Evolutionary conservation across 257 asterid species (phyloP).

Genomic region (Datura wrightii): DNA sequence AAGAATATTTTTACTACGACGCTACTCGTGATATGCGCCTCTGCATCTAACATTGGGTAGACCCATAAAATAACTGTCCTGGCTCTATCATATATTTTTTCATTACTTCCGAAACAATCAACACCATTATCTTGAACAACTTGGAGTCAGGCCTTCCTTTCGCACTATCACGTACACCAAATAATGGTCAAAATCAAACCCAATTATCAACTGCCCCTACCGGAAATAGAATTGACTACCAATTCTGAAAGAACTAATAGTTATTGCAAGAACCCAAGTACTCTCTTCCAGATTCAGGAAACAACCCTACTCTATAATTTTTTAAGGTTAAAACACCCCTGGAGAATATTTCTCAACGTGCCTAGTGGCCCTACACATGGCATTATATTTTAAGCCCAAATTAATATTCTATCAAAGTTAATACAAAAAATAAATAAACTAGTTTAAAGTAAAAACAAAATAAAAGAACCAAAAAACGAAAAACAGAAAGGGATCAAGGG

Average conservation of each 20-base stretch:
- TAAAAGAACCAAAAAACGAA: neutral
- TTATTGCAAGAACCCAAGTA: neutral
- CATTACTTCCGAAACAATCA: neutral
- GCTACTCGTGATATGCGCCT: neutral
- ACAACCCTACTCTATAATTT: slow-evolving; percentile 1
- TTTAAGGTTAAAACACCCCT: neutral
- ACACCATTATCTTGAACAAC: neutral
- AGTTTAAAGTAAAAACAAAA: neutral
- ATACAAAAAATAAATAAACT: neutral
- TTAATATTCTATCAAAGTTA: neutral
- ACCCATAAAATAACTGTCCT: too few species aligned
- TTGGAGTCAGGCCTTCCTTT: neutral
- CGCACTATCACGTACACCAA: neutral
- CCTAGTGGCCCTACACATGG: neutral
- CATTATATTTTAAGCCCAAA: slow-evolving; percentile 7
- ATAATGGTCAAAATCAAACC: neutral
- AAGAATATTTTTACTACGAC: too few species aligned
- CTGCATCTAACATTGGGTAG: too few species aligned
- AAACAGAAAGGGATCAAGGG: neutral
- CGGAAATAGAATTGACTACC: neutral
- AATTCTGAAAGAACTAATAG: neutral
- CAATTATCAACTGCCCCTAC: neutral
- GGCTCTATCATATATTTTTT: too few species aligned
- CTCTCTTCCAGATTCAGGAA: neutral
- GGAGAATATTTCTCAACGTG: neutral